Percentiles rank a stretch among this genome's conserved stretches.
Evolutionary conservation across 1,284 basidiomycete species (phyloP).

Genomic region (Ustilago nuda): DNA sequence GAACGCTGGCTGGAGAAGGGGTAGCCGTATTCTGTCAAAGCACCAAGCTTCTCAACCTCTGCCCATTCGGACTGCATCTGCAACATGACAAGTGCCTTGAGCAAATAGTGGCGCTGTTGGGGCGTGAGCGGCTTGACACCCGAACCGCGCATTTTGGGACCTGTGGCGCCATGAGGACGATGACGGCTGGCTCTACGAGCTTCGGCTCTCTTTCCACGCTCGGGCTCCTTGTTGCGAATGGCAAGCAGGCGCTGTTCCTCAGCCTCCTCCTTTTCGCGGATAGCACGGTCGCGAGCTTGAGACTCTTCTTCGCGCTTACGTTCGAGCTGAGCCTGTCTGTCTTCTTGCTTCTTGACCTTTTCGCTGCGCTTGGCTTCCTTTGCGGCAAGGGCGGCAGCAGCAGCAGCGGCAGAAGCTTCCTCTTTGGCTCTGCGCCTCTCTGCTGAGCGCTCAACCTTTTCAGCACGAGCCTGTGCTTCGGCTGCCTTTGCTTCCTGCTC

Average conservation of each 20-base stretch:
- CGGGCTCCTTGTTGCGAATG: conserved; percentile 35
- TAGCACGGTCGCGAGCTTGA: conserved; percentile 38
- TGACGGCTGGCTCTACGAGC: conserved; percentile 42
- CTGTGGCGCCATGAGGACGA: conserved; percentile 29
- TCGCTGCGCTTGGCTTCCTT: conserved; percentile 48
- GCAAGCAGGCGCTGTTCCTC: conserved; percentile 45
- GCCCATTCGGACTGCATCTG: conserved; percentile 65
- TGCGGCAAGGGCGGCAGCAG: conserved; percentile 43
- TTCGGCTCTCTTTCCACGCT: conserved; percentile 39
- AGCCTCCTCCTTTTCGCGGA: conserved; percentile 42
- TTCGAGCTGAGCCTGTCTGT: conserved; percentile 34
- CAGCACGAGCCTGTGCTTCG: conserved; percentile 31
- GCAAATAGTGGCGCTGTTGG: conserved; percentile 64
- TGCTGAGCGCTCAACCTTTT: conserved; percentile 28
- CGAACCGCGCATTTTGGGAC: conserved; percentile 26
- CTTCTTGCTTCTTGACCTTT: conserved; percentile 41
- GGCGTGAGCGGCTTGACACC: conserved; percentile 54
- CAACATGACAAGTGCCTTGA: conserved; percentile 66
- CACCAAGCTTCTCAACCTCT: conserved; percentile 61
- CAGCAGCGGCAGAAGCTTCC: conserved; percentile 48
- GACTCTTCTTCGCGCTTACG: conserved; percentile 43
- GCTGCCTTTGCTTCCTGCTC: conserved; percentile 38
- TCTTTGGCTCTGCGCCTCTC: conserved; percentile 45
- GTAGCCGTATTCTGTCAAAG: conserved; percentile 63
- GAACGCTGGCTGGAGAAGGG: conserved; percentile 60